Percentiles rank a stretch among this genome's conserved stretches.
These are phyloP conservation scores for Potentilla sterilis DNA, from an alignment of 306 rosid genomes.

Conservation along the genomic window DNA sequence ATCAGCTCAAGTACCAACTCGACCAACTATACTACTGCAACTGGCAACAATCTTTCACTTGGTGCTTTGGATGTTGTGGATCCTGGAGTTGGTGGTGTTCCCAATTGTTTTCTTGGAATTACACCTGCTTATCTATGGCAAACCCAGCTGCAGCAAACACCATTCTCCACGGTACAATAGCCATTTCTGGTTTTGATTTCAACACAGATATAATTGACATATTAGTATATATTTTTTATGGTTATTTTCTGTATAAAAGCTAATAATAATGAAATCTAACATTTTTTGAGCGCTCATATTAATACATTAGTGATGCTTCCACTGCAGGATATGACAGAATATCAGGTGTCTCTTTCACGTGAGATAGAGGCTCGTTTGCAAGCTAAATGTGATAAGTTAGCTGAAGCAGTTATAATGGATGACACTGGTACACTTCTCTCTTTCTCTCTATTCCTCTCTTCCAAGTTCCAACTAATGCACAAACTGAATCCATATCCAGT, in stretches of 20 bases:
- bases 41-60: slow-evolving; percentile 38
- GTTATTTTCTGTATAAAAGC: background rate
- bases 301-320: slow-evolving; percentile 10
- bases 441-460: slow-evolving; percentile 9
- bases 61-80: slow-evolving; percentile 51
- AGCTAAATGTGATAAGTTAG: slow-evolving; percentile 67
- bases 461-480: background rate
- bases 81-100: slow-evolving; percentile 90
- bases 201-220: background rate
- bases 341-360: slow-evolving; percentile 72
- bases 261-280: slow-evolving; percentile 7
- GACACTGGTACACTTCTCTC: slow-evolving; percentile 54
- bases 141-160: slow-evolving; percentile 71
- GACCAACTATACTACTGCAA: slow-evolving; percentile 58
- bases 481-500: background rate
- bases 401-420: slow-evolving; percentile 78
- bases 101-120: slow-evolving; percentile 88
- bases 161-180: slow-evolving; percentile 57
- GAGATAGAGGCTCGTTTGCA: slow-evolving; percentile 84
- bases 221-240: background rate
- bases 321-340: slow-evolving; percentile 81
- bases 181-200: background rate
- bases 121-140: slow-evolving; percentile 91
- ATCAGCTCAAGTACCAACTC: slow-evolving; percentile 67
- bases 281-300: slow-evolving; percentile 13